Evolutionary conservation across 805 yeast genomes (phyloP).

Genomic region (Starmerella sp.): DNA sequence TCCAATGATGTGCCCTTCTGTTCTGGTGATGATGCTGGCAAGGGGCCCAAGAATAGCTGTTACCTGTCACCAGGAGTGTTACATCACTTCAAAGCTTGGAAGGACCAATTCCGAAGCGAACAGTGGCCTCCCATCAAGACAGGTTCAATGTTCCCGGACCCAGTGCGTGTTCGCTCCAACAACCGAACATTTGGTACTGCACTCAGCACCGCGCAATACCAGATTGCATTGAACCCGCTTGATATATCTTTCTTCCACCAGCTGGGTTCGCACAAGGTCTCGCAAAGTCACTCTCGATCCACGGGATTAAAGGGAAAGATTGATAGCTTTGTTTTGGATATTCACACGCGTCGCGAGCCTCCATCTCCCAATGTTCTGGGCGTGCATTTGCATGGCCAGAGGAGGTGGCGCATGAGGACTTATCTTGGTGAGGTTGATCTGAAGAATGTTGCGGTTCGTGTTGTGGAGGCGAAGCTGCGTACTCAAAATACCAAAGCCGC

Average conservation of each 20-base stretch:
- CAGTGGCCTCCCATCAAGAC: slow-evolving; percentile 66
- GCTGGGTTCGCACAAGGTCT: slow-evolving; percentile 8
- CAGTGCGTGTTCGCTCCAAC: slow-evolving; percentile 14
- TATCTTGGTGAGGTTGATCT: slow-evolving; percentile 62
- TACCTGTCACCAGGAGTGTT: slow-evolving; percentile 66
- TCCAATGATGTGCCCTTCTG: background rate
- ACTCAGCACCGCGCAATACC: slow-evolving; percentile 61
- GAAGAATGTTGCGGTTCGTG: slow-evolving; percentile 55
- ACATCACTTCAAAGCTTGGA: slow-evolving; percentile 68
- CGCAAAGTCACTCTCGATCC: slow-evolving; percentile 33
- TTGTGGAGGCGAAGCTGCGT: slow-evolving; percentile 47
- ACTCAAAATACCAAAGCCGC: slow-evolving; percentile 11
- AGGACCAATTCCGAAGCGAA: slow-evolving; percentile 72
- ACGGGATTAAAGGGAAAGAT: slow-evolving; percentile 63
- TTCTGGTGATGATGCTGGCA: background rate
- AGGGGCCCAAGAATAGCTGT: slow-evolving; percentile 41
- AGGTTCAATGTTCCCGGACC: slow-evolving; percentile 50
- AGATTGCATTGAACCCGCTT: slow-evolving; percentile 59
- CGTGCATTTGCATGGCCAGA: slow-evolving; percentile 11
- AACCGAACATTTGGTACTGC: slow-evolving; percentile 48
- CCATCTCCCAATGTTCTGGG: slow-evolving; percentile 27
- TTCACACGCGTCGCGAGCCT: slow-evolving; percentile 47
- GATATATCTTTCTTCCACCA: slow-evolving; percentile 59
- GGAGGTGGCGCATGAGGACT: slow-evolving; percentile 42
- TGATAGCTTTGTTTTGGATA: slow-evolving; percentile 46